Evolutionary conservation across 2,329 filamentous ascomycete genomes (phyloP).

Genomic region (Onygena corvina): DNA sequence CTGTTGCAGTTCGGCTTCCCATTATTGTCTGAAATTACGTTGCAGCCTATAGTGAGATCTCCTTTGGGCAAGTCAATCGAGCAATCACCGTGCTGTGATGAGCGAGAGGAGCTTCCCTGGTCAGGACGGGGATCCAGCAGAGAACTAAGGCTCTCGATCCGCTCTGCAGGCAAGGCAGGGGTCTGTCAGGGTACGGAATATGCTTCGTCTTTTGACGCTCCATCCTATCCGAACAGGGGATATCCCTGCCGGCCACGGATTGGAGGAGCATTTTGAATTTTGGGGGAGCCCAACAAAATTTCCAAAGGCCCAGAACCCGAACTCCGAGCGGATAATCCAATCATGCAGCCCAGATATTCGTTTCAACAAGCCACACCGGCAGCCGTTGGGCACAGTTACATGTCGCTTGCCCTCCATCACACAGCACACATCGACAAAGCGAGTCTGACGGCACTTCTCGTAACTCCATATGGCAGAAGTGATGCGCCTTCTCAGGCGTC

Average conservation of each 20-base stretch:
- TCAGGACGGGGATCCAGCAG: not conserved
- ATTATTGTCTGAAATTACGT: not conserved
- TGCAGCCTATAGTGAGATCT: not conserved
- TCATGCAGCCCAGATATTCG: not conserved
- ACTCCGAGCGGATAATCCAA: not conserved
- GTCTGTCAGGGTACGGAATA: conserved; percentile 1
- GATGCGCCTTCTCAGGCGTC: not conserved
- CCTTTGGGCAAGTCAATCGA: too few species aligned
- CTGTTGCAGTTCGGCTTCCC: not conserved
- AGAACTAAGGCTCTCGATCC: not conserved
- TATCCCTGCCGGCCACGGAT: not conserved
- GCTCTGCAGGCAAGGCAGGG: not conserved
- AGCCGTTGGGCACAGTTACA: not conserved
- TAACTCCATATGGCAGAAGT: not conserved
- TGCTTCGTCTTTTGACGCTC: conserved; percentile 1
- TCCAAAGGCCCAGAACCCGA: not conserved
- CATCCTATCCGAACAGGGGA: not conserved
- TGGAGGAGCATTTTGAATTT: conserved; percentile 1
- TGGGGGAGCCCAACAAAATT: conserved; percentile 5
- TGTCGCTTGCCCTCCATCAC: not conserved
- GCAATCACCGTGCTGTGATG: not conserved
- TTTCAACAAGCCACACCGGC: conserved; percentile 1
- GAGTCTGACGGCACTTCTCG: not conserved
- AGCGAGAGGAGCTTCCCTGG: not conserved
- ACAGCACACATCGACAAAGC: not conserved